Conservation (phyloP, 129 eudicot genomes). For the Scalesia atractyloides region DNA sequence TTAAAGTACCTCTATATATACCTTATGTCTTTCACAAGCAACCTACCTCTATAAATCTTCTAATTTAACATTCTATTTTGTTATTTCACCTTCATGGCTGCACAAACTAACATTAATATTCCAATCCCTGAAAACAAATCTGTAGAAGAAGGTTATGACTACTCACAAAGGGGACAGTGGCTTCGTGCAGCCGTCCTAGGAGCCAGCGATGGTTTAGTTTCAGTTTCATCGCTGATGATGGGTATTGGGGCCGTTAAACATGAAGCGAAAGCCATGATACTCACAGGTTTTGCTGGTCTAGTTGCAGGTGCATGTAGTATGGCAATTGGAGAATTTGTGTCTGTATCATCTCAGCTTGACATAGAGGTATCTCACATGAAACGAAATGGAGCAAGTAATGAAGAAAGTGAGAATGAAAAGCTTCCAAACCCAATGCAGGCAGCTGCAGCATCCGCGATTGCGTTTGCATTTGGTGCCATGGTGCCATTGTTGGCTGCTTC, state of each 20-base stretch:
- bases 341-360: constrained; percentile 39
- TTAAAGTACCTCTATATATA: constrained; percentile 11
- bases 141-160: constrained; percentile 25
- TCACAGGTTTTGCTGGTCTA: constrained; percentile 41
- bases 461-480: constrained; percentile 39
- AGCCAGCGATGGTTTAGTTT: constrained; percentile 40
- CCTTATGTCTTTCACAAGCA: constrained; percentile 33
- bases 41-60: neutral
- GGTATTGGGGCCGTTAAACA: constrained; percentile 41
- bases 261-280: constrained; percentile 36
- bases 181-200: constrained; percentile 44
- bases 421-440: constrained; percentile 47
- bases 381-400: constrained; percentile 10
- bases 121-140: constrained; percentile 29
- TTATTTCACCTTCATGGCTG: constrained; percentile 25
- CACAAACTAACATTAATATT: constrained; percentile 23
- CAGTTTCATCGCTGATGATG: constrained; percentile 43
- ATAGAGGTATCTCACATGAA: constrained; percentile 34
- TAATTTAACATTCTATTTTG: neutral
- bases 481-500: constrained; percentile 47
- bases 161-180: constrained; percentile 49
- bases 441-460: constrained; percentile 44
- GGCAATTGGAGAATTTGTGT: constrained; percentile 43
- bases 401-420: constrained; percentile 18
- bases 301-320: constrained; percentile 43